These are phyloP conservation scores for Fusarium udum DNA, from an alignment of 2,329 filamentous ascomycete species.

Conservation along the genomic window DNA sequence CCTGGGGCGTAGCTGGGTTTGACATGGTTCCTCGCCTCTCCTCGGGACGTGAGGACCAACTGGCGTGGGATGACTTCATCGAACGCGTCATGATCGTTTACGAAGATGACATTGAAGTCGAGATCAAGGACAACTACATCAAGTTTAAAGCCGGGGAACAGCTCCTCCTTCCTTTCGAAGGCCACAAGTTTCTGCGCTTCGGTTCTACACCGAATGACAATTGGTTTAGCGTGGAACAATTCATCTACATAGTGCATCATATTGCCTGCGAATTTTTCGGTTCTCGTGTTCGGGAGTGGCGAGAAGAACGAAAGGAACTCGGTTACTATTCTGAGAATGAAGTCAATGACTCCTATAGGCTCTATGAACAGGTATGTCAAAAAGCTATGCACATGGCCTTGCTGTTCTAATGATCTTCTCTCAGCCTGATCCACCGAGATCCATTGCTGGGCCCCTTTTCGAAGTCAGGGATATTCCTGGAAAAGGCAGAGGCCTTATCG, in stretches of 20 bases:
- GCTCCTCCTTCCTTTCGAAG: neutral
- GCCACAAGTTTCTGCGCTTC: neutral
- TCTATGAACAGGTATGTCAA: neutral
- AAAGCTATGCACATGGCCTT: rapidly evolving
- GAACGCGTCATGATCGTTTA: neutral
- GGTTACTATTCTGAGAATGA: neutral
- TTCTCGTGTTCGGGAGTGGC: neutral
- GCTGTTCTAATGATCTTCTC: neutral
- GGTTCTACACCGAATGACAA: neutral
- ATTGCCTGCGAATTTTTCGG: neutral
- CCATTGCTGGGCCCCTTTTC: neutral
- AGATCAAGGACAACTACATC: neutral
- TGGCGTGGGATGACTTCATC: neutral
- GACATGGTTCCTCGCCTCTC: neutral
- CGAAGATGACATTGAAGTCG: neutral
- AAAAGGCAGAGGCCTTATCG: neutral
- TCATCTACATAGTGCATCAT: neutral
- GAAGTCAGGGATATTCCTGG: neutral
- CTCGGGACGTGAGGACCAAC: neutral
- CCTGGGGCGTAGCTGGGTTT: neutral
- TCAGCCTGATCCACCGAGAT: neutral
- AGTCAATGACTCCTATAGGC: neutral
- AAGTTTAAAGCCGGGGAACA: neutral
- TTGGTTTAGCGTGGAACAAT: rapidly evolving
- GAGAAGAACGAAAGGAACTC: too few relatives aligned